These are phyloP conservation scores for Casaregolazyma lundiana DNA, from an alignment of 1,139 yeast genomes.

Conservation along the genomic window DNA sequence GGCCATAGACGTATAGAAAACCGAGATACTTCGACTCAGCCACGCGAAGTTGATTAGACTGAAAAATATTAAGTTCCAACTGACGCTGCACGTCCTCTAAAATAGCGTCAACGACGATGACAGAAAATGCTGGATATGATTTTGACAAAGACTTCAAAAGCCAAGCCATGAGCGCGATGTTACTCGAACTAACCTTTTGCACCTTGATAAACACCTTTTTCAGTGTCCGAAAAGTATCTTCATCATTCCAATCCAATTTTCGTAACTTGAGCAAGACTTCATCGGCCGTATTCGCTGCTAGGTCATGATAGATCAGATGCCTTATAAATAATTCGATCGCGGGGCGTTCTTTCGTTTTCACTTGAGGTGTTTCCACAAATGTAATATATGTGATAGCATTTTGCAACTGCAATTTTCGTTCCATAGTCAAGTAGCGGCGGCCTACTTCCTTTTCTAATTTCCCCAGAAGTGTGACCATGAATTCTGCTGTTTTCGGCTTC, in stretches of 20 bases:
- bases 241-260: constrained; percentile 47
- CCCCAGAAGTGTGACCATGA: constrained; percentile 61
- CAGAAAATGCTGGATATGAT: constrained; percentile 39
- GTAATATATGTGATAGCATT: constrained; percentile 56
- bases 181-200: constrained; percentile 56
- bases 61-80: constrained; percentile 59
- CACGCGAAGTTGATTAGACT: constrained; percentile 56
- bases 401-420: constrained; percentile 56
- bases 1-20: constrained; percentile 47
- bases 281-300: constrained; percentile 37
- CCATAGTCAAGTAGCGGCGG: constrained; percentile 48
- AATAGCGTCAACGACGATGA: constrained; percentile 56
- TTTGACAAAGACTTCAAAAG: constrained; percentile 41
- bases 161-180: constrained; percentile 47
- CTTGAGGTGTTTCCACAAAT: constrained; percentile 45
- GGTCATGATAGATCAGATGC: constrained; percentile 41
- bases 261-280: constrained; percentile 41
- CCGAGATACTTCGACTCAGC: constrained; percentile 59
- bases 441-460: constrained; percentile 50
- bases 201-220: constrained; percentile 56
- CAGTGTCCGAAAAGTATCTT: constrained; percentile 40
- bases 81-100: constrained; percentile 63
- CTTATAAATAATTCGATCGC: constrained; percentile 32
- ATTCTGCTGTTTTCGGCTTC: constrained; percentile 54
- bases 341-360: constrained; percentile 27